Percentiles rank a stretch among this genome's conserved stretches.
Conservation (phyloP, 345 rosid species). For the Salix viminalis region DNA sequence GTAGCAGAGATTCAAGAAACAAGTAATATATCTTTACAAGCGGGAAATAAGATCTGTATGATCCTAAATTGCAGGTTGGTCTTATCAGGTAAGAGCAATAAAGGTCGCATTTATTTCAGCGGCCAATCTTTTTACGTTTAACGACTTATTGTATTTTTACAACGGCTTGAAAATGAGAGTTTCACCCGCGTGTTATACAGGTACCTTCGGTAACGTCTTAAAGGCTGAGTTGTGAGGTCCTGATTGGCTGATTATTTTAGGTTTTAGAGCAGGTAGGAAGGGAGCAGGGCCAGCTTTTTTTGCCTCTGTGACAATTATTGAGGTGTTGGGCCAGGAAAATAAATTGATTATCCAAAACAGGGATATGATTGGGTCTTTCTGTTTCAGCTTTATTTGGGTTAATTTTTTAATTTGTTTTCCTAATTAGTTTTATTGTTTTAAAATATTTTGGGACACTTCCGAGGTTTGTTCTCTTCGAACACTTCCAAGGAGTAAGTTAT, state of each 20-base stretch:
- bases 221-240: background rate
- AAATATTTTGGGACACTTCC: too few relatives aligned
- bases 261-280: background rate
- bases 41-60: background rate
- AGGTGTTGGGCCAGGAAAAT: background rate
- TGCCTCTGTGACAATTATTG: background rate
- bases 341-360: background rate
- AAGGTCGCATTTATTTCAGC: slow-evolving; percentile 28
- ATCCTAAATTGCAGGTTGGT: background rate
- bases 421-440: too few relatives aligned
- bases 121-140: slow-evolving; percentile 28
- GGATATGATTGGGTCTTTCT: background rate
- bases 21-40: background rate
- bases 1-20: background rate
- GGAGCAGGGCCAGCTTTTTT: background rate
- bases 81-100: slow-evolving; percentile 21
- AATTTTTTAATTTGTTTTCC: background rate
- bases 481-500: too few relatives aligned
- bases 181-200: slow-evolving; percentile 42
- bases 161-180: slow-evolving; percentile 36
- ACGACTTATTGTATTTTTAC: slow-evolving; percentile 14
- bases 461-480: too few relatives aligned
- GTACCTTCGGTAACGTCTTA: slow-evolving; percentile 31
- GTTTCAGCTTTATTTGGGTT: background rate
- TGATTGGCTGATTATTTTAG: background rate